Conservation (phyloP, 768 basidiomycete species). For the Xerocomellus chrysenteron region DNA sequence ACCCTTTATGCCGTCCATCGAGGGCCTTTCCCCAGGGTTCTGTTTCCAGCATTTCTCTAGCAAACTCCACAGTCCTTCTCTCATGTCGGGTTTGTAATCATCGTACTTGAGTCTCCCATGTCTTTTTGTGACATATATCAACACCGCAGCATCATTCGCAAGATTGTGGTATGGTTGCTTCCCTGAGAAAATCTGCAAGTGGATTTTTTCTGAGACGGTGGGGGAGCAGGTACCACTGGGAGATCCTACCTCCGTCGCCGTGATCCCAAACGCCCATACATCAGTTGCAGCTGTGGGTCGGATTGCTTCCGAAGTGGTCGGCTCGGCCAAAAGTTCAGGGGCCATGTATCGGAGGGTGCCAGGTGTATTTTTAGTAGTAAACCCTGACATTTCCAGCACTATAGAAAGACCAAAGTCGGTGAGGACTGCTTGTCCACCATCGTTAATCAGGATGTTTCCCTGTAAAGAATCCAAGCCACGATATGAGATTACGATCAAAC, state of each 20-base stretch:
- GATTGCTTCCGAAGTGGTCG: constrained; percentile 12
- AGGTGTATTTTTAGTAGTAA: constrained; percentile 36
- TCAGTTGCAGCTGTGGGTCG: constrained; percentile 31
- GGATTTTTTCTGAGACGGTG: neutral
- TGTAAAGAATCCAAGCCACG: constrained; percentile 8
- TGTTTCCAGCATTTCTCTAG: constrained; percentile 21
- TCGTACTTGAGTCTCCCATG: constrained; percentile 17
- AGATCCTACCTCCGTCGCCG: constrained; percentile 33
- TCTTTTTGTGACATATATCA: constrained; percentile 14
- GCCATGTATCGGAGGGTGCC: constrained; percentile 43
- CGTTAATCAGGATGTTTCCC: constrained; percentile 39
- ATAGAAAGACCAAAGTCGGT: constrained; percentile 43
- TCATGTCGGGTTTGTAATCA: constrained; percentile 18
- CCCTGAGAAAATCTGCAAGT: constrained; percentile 24
- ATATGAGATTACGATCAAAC: neutral
- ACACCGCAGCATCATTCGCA: constrained; percentile 13
- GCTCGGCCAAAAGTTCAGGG: constrained; percentile 30
- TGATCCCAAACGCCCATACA: constrained; percentile 39
- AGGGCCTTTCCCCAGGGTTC: constrained; percentile 8
- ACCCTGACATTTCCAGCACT: constrained; percentile 36
- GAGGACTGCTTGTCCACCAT: constrained; percentile 32
- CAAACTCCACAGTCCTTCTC: constrained; percentile 19
- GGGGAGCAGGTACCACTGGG: neutral
- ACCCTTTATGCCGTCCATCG: constrained; percentile 10
- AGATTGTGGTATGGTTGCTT: constrained; percentile 21